A percentile compares a stretch with the other conserved stretches of the same genome.
These are phyloP conservation scores for Diatrype stigma DNA, from an alignment of 2,329 filamentous ascomycete species.

Conservation along the genomic window DNA sequence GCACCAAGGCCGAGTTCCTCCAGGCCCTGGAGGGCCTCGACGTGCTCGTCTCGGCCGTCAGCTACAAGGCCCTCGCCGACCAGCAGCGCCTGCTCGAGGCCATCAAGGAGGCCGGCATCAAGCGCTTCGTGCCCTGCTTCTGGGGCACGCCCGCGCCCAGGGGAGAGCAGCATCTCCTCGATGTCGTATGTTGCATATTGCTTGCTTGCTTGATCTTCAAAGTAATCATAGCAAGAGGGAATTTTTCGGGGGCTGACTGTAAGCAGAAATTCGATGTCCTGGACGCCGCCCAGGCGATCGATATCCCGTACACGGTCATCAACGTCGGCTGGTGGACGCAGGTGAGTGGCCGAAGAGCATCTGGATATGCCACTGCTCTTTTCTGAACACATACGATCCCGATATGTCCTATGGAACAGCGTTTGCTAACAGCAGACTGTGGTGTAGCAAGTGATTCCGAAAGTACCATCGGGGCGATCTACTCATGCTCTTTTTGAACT, in stretches of 20 bases:
- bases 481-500: not conserved
- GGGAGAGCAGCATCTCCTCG: slow-evolving; percentile 24
- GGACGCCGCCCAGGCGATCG: slow-evolving; percentile 11
- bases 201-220: not conserved
- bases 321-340: slow-evolving; percentile 19
- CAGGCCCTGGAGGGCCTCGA: slow-evolving; percentile 38
- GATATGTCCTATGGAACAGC: no score
- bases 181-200: slow-evolving; percentile 12
- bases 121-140: slow-evolving; percentile 48
- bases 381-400: no score
- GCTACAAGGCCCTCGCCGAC: slow-evolving; percentile 28
- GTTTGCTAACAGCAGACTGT: no score
- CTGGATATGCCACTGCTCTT: no score
- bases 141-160: slow-evolving; percentile 43
- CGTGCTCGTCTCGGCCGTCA: slow-evolving; percentile 40
- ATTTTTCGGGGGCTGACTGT: not conserved
- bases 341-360: no score
- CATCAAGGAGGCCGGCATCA: slow-evolving; percentile 43
- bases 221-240: not conserved
- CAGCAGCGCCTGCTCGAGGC: slow-evolving; percentile 45
- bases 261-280: slow-evolving; percentile 16
- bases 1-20: slow-evolving; percentile 36
- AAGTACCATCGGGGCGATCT: slow-evolving; percentile 11
- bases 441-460: slow-evolving; percentile 2
- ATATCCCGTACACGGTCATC: slow-evolving; percentile 18